These are phyloP conservation scores for Hyphopichia buzzinii DNA, from an alignment of 1,139 yeast genomes.

Conservation along the genomic window DNA sequence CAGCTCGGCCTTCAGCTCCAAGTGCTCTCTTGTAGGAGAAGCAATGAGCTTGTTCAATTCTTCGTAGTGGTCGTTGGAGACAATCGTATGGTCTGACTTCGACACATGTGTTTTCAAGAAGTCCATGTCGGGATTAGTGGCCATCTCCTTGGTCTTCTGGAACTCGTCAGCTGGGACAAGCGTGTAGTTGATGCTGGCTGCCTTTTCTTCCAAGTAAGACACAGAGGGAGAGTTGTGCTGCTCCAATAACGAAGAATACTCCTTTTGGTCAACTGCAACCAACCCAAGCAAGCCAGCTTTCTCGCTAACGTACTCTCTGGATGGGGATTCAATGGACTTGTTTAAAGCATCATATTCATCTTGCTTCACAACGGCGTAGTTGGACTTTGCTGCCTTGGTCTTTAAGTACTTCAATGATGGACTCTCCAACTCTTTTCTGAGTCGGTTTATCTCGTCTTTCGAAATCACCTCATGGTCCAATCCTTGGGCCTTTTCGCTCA, in stretches of 20 bases:
- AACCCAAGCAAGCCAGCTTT: slow-evolving; percentile 26
- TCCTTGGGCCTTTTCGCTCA: slow-evolving; percentile 12
- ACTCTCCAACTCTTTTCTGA: slow-evolving; percentile 14
- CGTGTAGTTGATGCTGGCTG: slow-evolving; percentile 3
- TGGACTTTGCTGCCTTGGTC: slow-evolving; percentile 14
- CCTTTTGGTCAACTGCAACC: slow-evolving; percentile 10
- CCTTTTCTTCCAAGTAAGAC: slow-evolving; percentile 6
- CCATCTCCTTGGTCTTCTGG: slow-evolving; percentile 4
- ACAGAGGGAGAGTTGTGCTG: neutral
- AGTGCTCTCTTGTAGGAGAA: slow-evolving; percentile 34
- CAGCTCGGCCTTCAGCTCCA: slow-evolving; percentile 30
- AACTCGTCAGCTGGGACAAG: slow-evolving; percentile 6
- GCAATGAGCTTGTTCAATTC: slow-evolving; percentile 25
- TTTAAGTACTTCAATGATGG: slow-evolving; percentile 27
- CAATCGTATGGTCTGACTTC: slow-evolving; percentile 15
- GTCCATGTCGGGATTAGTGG: slow-evolving; percentile 14
- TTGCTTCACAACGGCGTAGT: slow-evolving; percentile 12
- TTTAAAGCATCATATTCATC: slow-evolving; percentile 17
- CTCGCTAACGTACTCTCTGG: slow-evolving; percentile 20
- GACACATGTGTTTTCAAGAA: slow-evolving; percentile 20
- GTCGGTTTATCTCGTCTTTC: slow-evolving; percentile 11
- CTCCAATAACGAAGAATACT: slow-evolving; percentile 3
- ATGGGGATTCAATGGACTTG: slow-evolving; percentile 15
- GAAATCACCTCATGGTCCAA: slow-evolving; percentile 6
- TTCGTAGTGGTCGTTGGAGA: slow-evolving; percentile 21